Percentiles rank a stretch among this genome's conserved stretches.
These are phyloP conservation scores for Raphanus hybrid DNA, from an alignment of 441 rosid species.

Conservation along the genomic window DNA sequence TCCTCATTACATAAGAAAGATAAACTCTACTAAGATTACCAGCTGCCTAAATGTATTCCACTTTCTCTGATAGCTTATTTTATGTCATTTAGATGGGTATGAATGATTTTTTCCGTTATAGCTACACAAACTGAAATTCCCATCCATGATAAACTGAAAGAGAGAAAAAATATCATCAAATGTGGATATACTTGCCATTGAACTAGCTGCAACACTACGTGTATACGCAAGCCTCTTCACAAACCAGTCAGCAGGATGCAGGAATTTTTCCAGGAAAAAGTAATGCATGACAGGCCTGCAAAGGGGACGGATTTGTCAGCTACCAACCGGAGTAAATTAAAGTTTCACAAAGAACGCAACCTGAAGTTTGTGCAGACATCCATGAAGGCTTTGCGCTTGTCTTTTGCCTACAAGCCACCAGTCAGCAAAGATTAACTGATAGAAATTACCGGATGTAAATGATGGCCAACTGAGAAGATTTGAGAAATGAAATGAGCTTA, in stretches of 20 bases:
- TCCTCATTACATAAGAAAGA: neutral
- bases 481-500: slow-evolving; percentile 48
- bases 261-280: slow-evolving; percentile 90
- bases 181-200: slow-evolving; percentile 71
- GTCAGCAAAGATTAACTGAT: neutral
- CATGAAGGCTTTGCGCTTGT: slow-evolving; percentile 82
- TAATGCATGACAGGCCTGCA: slow-evolving; percentile 98
- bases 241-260: slow-evolving; percentile 98
- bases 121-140: slow-evolving; percentile 7
- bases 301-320: slow-evolving; percentile 38
- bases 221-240: slow-evolving; percentile 98
- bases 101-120: neutral
- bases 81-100: slow-evolving; percentile 1
- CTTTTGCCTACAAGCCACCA: slow-evolving; percentile 68
- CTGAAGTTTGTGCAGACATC: slow-evolving; percentile 93
- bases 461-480: slow-evolving; percentile 22
- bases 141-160: slow-evolving; percentile 15
- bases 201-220: slow-evolving; percentile 94
- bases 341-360: slow-evolving; percentile 48
- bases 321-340: slow-evolving; percentile 15
- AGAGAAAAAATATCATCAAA: slow-evolving; percentile 26
- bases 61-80: slow-evolving; percentile 15
- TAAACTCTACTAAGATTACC: no score
- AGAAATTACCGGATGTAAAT: slow-evolving; percentile 13
- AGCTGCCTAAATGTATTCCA: slow-evolving; percentile 4